Evolutionary conservation across 805 yeast genomes (phyloP).

Genomic region (Candida anglica): DNA sequence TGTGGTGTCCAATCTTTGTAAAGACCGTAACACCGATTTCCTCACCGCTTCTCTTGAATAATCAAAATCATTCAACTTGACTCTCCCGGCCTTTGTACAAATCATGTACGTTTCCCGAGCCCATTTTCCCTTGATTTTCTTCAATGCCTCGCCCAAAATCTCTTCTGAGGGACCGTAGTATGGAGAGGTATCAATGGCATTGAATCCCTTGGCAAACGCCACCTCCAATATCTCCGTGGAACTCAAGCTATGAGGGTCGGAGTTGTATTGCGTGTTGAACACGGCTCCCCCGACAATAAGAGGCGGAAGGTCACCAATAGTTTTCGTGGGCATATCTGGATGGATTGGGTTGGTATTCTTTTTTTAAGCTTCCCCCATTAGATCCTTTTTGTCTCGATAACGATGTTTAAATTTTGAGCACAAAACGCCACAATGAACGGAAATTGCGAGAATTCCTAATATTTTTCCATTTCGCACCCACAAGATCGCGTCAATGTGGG

Average conservation of each 20-base stretch:
- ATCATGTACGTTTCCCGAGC: constrained; percentile 64
- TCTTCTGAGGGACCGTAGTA: constrained; percentile 88
- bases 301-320: constrained; percentile 43
- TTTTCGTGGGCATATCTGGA: too few relatives aligned
- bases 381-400: too few relatives aligned
- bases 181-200: constrained; percentile 87
- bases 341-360: too few relatives aligned
- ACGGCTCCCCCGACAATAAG: constrained; percentile 86
- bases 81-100: constrained; percentile 85
- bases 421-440: too few relatives aligned
- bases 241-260: constrained; percentile 59
- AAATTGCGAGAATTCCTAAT: too few relatives aligned
- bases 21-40: constrained; percentile 61
- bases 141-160: constrained; percentile 65
- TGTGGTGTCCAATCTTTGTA: constrained; percentile 57
- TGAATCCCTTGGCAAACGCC: constrained; percentile 66
- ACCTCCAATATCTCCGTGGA: constrained; percentile 50
- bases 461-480: too few relatives aligned
- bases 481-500: too few relatives aligned
- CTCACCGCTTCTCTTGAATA: constrained; percentile 61
- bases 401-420: too few relatives aligned
- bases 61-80: constrained; percentile 66
- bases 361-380: too few relatives aligned
- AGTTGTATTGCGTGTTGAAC: constrained; percentile 75
- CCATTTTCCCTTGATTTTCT: constrained; percentile 18